Base-by-base conservation (phyloP, 129 eudicot genomes). In the Pseudognaphalium luteoalbum region DNA sequence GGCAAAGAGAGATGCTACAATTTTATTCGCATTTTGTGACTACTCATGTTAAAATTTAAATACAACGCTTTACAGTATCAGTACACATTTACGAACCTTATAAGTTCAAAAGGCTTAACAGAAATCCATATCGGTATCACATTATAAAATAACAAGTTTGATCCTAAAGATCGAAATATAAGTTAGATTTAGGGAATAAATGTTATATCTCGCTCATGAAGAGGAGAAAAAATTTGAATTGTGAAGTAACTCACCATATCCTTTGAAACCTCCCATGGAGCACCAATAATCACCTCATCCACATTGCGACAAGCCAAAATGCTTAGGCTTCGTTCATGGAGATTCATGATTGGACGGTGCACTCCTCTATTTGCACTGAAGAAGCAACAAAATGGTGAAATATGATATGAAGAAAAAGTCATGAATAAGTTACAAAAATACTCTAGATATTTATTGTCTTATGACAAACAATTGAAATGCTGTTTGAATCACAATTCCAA, bases 331-430 rank as follows among this genome's bases (percentile, higher is more conserved):
- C 99, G 86, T 83, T 94, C 99, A 83, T 94, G 99, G 35, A 94
- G 97, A 86, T 91, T 94, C 99, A 94, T 91, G 86, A 94, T 94
- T 7, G 97, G 99, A 4, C 99, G 94, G 74, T 94, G 99, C 10
- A 74, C 84, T 80, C 99, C 99, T 83, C 96, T 94, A 37, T 94
- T 86, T 17, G 93, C 81, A 91, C 99, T 94, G 83, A 70, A 83
- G 32, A 37, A 80, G 42, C 41, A 70, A 83, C 9, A 47, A 69
- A 71, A 81, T 19, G 62, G 11, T 6, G 12, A n/a, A 21, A 57
- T 0, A 4, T 5, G 12, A 9, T 57, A 57, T 20, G 29, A 21
- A 25, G 1, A 25, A 57, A 57, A 21, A 54, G 9, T 41, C 1
- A 15, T 47, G 6, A 47, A 47, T 12, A 47, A 12, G 52, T 44